phyloP scores from a whole-genome alignment of 331 rosid species.

The Acacia pycnantha region DNA sequence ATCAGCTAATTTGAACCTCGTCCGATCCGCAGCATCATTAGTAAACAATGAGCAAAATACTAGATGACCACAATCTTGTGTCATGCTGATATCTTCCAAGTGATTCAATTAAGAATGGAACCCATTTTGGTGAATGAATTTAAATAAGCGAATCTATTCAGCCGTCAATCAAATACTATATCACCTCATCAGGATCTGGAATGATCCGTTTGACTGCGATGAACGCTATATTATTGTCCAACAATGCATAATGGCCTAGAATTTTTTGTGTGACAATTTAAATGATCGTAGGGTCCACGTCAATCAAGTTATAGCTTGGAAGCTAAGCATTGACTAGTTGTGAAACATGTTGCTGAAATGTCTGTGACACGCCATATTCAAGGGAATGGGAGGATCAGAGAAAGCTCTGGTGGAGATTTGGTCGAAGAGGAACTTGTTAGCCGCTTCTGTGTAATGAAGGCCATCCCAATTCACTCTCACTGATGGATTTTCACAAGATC shows the following conservation, averaged over 20 bases:
- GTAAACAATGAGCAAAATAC: no score
- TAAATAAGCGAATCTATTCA: no score
- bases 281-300: not conserved
- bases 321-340: not conserved
- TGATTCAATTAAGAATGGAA: not conserved
- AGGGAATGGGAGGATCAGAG: constrained; percentile 48
- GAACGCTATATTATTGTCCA: no score
- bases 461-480: constrained; percentile 56
- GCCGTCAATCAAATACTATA: no score
- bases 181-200: no score
- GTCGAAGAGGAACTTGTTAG: constrained; percentile 42
- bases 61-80: no score
- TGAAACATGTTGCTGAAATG: not conserved
- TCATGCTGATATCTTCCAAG: no score
- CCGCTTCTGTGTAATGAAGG: constrained; percentile 48
- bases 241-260: no score
- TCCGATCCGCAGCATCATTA: no score
- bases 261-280: no score
- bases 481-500: constrained; percentile 36
- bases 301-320: not conserved
- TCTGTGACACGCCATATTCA: constrained; percentile 27
- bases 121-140: not conserved
- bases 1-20: not conserved
- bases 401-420: constrained; percentile 42
- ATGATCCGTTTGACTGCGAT: no score